These are phyloP conservation scores for Raphidocelis subcapitata DNA, from an alignment of 139 green algal species.

Conservation along the genomic window DNA sequence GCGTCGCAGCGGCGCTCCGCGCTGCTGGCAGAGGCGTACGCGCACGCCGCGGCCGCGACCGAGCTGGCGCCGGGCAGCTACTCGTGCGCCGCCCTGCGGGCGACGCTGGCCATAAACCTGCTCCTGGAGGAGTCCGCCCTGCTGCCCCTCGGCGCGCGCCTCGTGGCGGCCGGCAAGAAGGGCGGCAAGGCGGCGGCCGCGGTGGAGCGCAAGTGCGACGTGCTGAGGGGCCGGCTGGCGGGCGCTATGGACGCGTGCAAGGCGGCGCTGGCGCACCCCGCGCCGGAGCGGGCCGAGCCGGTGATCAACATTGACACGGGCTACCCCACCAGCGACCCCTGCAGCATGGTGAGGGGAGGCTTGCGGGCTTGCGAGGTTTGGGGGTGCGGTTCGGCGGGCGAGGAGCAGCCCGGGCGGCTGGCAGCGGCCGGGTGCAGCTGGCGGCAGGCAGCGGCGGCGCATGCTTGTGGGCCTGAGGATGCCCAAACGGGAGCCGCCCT, in stretches of 20 bases:
- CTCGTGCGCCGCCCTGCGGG: conserved; percentile 47
- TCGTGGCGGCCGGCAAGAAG: conserved; percentile 1
- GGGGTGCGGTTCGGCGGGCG: no score
- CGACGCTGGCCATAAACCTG: conserved; percentile 59
- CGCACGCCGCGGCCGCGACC: conserved; percentile 31
- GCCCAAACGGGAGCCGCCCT: neutral
- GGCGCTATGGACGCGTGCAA: conserved; percentile 45
- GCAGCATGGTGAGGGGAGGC: conserved; percentile 33
- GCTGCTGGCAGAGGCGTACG: conserved; percentile 49
- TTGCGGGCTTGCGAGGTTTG: no score
- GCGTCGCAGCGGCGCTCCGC: conserved; percentile 38
- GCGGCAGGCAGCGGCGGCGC: no score
- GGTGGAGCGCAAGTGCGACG: conserved; percentile 24
- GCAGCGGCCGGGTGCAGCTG: no score
- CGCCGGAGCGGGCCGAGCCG: conserved; percentile 48
- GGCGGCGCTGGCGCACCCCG: conserved; percentile 29
- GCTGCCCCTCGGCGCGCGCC: conserved; percentile 11
- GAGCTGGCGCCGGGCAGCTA: conserved; percentile 48
- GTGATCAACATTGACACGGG: conserved; percentile 51
- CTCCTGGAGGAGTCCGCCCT: conserved; percentile 56
- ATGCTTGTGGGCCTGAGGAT: neutral
- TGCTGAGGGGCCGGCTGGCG: conserved; percentile 36
- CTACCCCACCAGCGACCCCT: conserved; percentile 31
- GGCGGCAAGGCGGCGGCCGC: neutral
- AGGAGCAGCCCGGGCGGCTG: no score